phyloP scores from a whole-genome alignment of 2,329 filamentous ascomycete species.

The Emericellopsis cladophorae region DNA sequence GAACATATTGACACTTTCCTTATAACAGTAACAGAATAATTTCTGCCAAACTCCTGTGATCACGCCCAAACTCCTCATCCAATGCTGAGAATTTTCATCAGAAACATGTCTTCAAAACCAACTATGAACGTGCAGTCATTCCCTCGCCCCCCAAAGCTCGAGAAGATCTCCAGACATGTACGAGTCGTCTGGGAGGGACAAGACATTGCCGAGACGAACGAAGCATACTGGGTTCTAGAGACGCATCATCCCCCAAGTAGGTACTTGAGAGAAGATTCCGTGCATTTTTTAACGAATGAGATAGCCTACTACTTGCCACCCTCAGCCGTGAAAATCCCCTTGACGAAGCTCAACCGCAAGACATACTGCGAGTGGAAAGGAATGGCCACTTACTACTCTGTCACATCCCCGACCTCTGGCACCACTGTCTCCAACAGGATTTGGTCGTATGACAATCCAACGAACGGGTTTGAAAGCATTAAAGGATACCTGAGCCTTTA shows the following conservation, averaged over 20 bases:
- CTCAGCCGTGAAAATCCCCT: conserved; percentile 29
- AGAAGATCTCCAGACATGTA: conserved; percentile 39
- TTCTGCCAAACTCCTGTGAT: no score
- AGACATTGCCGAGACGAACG: conserved; percentile 43
- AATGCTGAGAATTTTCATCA: no score
- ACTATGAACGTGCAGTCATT: conserved; percentile 44
- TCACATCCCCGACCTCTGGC: conserved; percentile 23
- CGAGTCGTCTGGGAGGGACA: conserved; percentile 41
- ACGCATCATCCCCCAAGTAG: conserved; percentile 48
- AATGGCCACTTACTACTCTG: conserved; percentile 42
- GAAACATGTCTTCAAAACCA: conserved; percentile 20
- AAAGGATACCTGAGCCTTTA: conserved; percentile 47
- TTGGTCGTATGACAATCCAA: conserved; percentile 47
- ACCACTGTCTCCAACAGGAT: conserved; percentile 34
- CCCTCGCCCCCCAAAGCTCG: conserved; percentile 44
- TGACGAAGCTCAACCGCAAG: conserved; percentile 28
- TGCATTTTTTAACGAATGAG: not conserved
- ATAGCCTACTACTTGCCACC: conserved; percentile 48
- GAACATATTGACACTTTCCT: no score
- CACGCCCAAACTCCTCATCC: no score
- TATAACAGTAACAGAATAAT: no score
- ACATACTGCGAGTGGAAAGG: conserved; percentile 52
- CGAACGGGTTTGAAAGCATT: conserved; percentile 35
- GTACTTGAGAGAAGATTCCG: not conserved
- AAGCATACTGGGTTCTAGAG: conserved; percentile 50